Percentiles rank a stretch among this genome's conserved stretches.
These are phyloP conservation scores for Cydonia oblonga DNA, from an alignment of 331 rosid genomes.

Conservation along the genomic window DNA sequence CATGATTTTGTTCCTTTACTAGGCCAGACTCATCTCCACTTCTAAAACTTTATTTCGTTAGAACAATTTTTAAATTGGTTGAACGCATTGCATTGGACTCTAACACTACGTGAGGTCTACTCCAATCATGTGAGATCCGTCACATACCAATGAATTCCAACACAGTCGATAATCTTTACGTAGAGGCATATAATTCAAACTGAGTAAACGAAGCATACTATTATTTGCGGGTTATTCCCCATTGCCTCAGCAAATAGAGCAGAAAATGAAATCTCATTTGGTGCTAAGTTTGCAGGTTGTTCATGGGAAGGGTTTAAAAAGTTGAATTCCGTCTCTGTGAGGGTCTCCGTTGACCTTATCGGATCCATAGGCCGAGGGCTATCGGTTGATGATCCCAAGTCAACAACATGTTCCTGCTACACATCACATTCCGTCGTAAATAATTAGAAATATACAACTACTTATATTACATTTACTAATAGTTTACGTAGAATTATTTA, in stretches of 20 bases:
- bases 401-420: neutral
- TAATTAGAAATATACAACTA: neutral
- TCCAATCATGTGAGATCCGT: neutral
- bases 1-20: neutral
- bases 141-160: neutral
- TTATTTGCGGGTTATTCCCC: neutral
- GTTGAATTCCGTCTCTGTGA: neutral
- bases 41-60: neutral
- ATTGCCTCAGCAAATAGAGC: neutral
- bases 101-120: neutral
- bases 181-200: neutral
- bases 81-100: neutral
- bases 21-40: neutral
- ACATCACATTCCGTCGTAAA: neutral
- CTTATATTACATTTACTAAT: neutral
- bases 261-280: neutral
- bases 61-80: neutral
- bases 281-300: neutral
- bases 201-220: neutral
- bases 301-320: neutral
- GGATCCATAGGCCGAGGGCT: neutral
- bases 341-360: neutral
- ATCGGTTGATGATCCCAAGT: conserved; percentile 2
- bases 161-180: neutral
- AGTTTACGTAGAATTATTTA: neutral